Evolutionary conservation across 2,329 filamentous ascomycete species (phyloP), one percentile per base, ranked within the genome.

Genomic region (Grosmannia penicillata): DNA sequence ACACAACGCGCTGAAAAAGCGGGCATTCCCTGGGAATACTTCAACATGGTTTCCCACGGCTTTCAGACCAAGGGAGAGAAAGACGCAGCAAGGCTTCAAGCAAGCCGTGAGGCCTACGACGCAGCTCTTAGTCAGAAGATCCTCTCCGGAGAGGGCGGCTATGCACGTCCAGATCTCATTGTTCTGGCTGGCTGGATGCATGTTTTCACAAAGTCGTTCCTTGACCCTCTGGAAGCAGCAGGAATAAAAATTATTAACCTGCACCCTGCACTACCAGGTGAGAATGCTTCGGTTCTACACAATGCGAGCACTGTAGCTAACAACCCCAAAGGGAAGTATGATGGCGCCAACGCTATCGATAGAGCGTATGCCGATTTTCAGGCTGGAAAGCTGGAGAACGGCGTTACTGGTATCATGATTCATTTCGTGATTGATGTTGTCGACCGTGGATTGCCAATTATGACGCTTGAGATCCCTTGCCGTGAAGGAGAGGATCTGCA

Each of bases 141-240:
- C 37, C 62, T 89, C 19, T 8, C 40, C 27, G 33, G 10, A 7
- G 11, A 6, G 1, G 9, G 39, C 14, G 47, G 51, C 3, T 55
- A 59, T 5, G 70, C 79, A 45, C 58, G 58, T 41, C 84, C 85
- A 0, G 72, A 87, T 39, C 58, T 93, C 39, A 74, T 93, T 35
- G 78, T 91, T 8, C 81, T 86, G 47, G 78, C 82, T 4, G 85
- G 86, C 3, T 93, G 82, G 70, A 93, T 93, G 84, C 78, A 91
- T 55, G 78, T 93, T 41, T 70, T 93, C 35, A 77, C 75, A 0
- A 63, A 65, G 3, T 61, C 65, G 2, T 91, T 93, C 54, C 62
- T 93, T 34, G 65, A 70, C 8, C 82, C 83, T 2, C 53, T 93
- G 8, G 66, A 72, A 25, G 60, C 56, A 11, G 72, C 66, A 0